phyloP scores from a whole-genome alignment of 2,329 filamentous ascomycete genomes.

The Pyrenochaeta sp. region DNA sequence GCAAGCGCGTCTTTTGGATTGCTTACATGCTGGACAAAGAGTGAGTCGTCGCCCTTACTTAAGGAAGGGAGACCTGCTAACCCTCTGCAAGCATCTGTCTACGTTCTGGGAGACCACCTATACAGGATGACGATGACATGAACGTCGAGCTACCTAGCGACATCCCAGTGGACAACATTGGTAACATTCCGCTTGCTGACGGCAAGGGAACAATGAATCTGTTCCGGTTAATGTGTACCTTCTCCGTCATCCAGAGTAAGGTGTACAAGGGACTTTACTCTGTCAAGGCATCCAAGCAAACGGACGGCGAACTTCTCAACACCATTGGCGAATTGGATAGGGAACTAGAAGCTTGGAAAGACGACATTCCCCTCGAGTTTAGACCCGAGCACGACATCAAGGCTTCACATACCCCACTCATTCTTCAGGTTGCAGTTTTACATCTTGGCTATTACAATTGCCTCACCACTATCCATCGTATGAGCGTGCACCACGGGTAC shows the following conservation, averaged over 20 bases:
- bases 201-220: slow-evolving; percentile 94
- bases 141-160: slow-evolving; percentile 95
- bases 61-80: slow-evolving; percentile 22
- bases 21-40: slow-evolving; percentile 78
- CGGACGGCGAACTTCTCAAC: slow-evolving; percentile 90
- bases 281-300: slow-evolving; percentile 88
- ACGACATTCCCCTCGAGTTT: slow-evolving; percentile 92
- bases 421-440: slow-evolving; percentile 90
- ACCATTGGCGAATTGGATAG: slow-evolving; percentile 93
- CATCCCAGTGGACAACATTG: slow-evolving; percentile 89
- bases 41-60: slow-evolving; percentile 46
- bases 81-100: slow-evolving; percentile 65
- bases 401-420: slow-evolving; percentile 89
- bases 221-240: slow-evolving; percentile 91
- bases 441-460: slow-evolving; percentile 99
- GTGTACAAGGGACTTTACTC: slow-evolving; percentile 95
- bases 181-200: slow-evolving; percentile 89
- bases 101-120: slow-evolving; percentile 74
- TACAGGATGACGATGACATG: slow-evolving; percentile 84
- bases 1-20: slow-evolving; percentile 80
- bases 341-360: slow-evolving; percentile 91
- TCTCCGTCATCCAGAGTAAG: slow-evolving; percentile 89
- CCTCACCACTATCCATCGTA: slow-evolving; percentile 95
- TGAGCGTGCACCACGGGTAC: slow-evolving; percentile 97
- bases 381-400: slow-evolving; percentile 97